Evolutionary conservation across 2,329 filamentous ascomycete genomes (phyloP).

Genomic region (Cladorrhinum sp.): DNA sequence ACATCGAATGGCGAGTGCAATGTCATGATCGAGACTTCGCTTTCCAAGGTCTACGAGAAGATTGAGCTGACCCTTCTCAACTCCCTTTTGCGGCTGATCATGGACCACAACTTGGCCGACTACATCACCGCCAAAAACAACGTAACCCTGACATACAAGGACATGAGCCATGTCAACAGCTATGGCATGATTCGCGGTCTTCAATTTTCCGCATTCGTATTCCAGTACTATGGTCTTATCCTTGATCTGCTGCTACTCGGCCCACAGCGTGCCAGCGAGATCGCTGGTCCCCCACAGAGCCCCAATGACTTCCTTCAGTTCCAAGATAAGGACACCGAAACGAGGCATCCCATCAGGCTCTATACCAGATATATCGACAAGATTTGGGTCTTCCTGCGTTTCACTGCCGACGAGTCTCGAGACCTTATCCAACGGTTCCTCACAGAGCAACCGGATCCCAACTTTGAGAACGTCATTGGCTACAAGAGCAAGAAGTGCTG

Average conservation of each 20-base stretch:
- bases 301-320: slow-evolving; percentile 99
- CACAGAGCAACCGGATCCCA: slow-evolving; percentile 96
- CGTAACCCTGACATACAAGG: slow-evolving; percentile 97
- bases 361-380: slow-evolving; percentile 98
- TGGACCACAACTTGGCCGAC: slow-evolving; percentile 98
- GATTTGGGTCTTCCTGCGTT: slow-evolving; percentile 97
- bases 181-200: slow-evolving; percentile 98
- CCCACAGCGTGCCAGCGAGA: slow-evolving; percentile 93
- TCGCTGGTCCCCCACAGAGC: slow-evolving; percentile 87
- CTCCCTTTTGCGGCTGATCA: slow-evolving; percentile 86
- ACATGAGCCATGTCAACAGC: slow-evolving; percentile 99
- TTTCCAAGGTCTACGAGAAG: slow-evolving; percentile 99
- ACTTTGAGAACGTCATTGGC: slow-evolving; percentile 98
- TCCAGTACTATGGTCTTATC: slow-evolving; percentile 97
- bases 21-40: slow-evolving; percentile 95
- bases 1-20: slow-evolving; percentile 93
- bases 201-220: slow-evolving; percentile 97
- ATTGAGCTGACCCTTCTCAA: slow-evolving; percentile 96
- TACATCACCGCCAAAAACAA: slow-evolving; percentile 99
- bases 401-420: slow-evolving; percentile 88
- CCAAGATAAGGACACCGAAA: slow-evolving; percentile 87
- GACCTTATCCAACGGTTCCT: slow-evolving; percentile 97
- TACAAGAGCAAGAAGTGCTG: slow-evolving; percentile 99
- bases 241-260: slow-evolving; percentile 90
- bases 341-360: slow-evolving; percentile 90